These are phyloP conservation scores for Solanum arcanum DNA, from an alignment of 257 asterid species.

Conservation along the genomic window DNA sequence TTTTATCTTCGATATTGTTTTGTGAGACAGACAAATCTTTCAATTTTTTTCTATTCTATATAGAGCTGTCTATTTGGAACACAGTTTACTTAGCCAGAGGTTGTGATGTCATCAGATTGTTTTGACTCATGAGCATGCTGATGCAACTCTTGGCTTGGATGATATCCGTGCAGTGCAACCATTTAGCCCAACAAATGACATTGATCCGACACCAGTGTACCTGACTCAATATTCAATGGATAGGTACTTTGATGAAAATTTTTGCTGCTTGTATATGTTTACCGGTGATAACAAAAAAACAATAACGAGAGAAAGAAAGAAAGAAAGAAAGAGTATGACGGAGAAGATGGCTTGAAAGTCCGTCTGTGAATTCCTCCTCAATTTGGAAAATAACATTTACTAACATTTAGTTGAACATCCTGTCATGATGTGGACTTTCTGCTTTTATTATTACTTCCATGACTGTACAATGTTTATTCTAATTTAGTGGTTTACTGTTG, in stretches of 20 bases:
- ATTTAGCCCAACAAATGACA: slow-evolving; percentile 79
- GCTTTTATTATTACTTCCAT: not conserved
- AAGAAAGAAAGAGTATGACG: not conserved
- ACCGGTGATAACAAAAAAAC: not conserved
- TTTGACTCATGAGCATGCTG: slow-evolving; percentile 98
- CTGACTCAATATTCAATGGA: slow-evolving; percentile 72
- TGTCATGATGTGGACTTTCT: not conserved
- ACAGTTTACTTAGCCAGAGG: not conserved
- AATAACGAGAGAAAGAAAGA: not conserved
- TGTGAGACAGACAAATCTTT: not conserved
- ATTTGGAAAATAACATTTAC: not conserved
- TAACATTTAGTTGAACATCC: not conserved
- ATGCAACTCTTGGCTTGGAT: slow-evolving; percentile 96
- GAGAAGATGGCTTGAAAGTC: not conserved
- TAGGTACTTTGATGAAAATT: slow-evolving; percentile 32
- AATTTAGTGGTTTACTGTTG: not conserved
- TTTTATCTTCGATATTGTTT: not conserved
- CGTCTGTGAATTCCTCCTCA: not conserved
- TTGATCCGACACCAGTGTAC: slow-evolving; percentile 78
- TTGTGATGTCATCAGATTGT: slow-evolving; percentile 48
- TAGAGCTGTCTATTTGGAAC: not conserved
- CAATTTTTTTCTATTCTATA: not conserved
- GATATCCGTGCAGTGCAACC: slow-evolving; percentile 92
- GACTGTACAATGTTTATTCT: not conserved
- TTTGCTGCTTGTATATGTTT: not conserved